Percentiles rank a stretch among this genome's conserved stretches.
phyloP scores from a whole-genome alignment of 371 early-diverging fungal species.

The Fennellomyces sp. region DNA sequence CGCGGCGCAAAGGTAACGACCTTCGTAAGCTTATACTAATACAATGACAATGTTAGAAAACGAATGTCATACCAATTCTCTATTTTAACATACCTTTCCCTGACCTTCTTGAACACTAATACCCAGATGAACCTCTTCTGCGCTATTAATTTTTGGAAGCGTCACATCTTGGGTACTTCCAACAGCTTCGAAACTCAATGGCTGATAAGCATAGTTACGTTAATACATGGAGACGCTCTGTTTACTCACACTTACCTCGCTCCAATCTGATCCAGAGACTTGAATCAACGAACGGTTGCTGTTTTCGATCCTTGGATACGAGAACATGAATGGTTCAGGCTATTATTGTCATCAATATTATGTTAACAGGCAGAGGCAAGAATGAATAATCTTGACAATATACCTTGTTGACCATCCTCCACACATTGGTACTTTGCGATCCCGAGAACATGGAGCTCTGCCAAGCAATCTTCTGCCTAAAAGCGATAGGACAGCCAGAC shows the following conservation, averaged over 20 bases:
- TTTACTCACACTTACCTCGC: conserved; percentile 36
- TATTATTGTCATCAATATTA: conserved; percentile 13
- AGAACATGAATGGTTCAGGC: conserved; percentile 91
- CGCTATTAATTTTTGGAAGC: conserved; percentile 56
- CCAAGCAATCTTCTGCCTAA: conserved; percentile 82
- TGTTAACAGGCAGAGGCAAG: background rate
- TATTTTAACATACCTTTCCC: conserved; percentile 53
- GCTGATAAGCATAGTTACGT: conserved; percentile 40
- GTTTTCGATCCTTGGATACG: conserved; percentile 84
- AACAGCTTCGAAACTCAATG: conserved; percentile 94
- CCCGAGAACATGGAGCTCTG: conserved; percentile 72
- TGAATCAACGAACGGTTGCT: conserved; percentile 83
- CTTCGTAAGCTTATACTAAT: conserved; percentile 71
- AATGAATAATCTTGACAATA: background rate
- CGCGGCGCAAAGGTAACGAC: conserved; percentile 91
- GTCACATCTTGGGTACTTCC: conserved; percentile 84
- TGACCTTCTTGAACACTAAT: conserved; percentile 81
- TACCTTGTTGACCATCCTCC: conserved; percentile 33
- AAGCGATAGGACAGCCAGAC: conserved; percentile 80
- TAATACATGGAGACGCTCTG: background rate
- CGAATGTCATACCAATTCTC: background rate
- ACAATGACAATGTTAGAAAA: background rate
- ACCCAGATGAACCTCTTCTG: conserved; percentile 81
- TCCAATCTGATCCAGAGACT: conserved; percentile 86
- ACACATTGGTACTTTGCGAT: conserved; percentile 55